phyloP scores from a whole-genome alignment of 768 basidiomycete genomes.

The Suillus variegatus region DNA sequence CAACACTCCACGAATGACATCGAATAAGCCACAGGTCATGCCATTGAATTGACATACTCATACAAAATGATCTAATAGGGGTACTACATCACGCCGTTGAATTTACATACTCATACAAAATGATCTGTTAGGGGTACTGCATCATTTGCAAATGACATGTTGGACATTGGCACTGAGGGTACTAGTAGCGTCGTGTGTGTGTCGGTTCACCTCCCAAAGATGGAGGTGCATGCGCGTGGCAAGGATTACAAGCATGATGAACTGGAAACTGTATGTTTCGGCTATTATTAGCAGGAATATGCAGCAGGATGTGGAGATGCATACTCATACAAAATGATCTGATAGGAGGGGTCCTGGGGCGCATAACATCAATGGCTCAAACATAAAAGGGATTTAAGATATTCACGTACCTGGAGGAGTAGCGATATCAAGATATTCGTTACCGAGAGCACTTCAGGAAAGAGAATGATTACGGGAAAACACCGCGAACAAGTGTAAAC shows the following conservation, averaged over 20 bases:
- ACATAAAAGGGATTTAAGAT: not conserved
- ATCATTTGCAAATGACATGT: not conserved
- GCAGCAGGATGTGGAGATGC: not conserved
- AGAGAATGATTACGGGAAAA: not conserved
- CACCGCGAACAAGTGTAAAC: not conserved
- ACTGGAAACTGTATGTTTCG: not conserved
- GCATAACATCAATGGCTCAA: not conserved
- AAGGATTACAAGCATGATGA: not conserved
- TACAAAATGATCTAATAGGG: too few species aligned
- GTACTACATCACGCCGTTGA: too few species aligned
- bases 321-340: not conserved
- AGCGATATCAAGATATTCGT: not conserved
- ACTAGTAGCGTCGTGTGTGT: not conserved
- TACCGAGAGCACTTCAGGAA: not conserved
- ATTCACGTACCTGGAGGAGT: not conserved
- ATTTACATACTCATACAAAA: too few species aligned
- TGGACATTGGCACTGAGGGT: not conserved
- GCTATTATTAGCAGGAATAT: not conserved
- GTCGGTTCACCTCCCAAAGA: not conserved
- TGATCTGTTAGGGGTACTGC: too few species aligned
- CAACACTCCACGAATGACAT: too few species aligned
- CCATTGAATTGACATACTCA: not conserved
- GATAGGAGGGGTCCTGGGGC: not conserved
- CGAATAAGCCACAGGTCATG: not conserved
- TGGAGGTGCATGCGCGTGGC: not conserved